These are phyloP conservation scores for Malus domestica DNA, from an alignment of 306 rosid species.

Conservation along the genomic window DNA sequence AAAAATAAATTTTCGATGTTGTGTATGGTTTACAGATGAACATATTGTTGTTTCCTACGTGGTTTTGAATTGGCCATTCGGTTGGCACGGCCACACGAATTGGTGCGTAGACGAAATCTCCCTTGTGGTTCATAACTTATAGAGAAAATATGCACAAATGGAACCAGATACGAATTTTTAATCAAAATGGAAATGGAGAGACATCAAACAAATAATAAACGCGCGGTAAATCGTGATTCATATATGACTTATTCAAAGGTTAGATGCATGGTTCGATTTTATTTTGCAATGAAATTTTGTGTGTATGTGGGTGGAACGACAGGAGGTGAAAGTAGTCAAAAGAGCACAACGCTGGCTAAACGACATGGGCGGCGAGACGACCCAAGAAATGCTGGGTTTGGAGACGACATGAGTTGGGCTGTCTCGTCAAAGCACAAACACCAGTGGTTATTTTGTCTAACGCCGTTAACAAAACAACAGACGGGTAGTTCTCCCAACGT, in stretches of 20 bases:
- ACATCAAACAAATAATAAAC: no score
- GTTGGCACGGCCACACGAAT: not conserved
- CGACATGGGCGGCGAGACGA: not conserved
- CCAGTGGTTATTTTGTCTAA: slow-evolving; percentile 5
- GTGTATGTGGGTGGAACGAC: not conserved
- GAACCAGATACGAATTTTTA: no score
- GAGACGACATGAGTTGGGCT: not conserved
- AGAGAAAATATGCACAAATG: not conserved
- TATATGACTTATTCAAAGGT: not conserved
- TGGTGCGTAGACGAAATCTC: not conserved
- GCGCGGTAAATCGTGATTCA: no score
- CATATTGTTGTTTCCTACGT: not conserved
- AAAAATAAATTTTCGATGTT: slow-evolving; percentile 27
- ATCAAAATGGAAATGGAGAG: no score
- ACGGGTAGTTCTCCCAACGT: not conserved
- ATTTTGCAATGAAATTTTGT: no score
- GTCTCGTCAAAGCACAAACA: not conserved
- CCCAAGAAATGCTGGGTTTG: slow-evolving; percentile 4
- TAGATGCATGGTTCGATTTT: not conserved
- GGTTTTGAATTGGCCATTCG: not conserved
- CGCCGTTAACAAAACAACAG: not conserved
- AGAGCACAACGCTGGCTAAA: not conserved
- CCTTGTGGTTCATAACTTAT: not conserved
- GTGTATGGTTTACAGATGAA: slow-evolving; percentile 12
- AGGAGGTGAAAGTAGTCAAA: not conserved